Conservation (phyloP, 1,284 basidiomycete species). For the Rhodotorula sp. region DNA sequence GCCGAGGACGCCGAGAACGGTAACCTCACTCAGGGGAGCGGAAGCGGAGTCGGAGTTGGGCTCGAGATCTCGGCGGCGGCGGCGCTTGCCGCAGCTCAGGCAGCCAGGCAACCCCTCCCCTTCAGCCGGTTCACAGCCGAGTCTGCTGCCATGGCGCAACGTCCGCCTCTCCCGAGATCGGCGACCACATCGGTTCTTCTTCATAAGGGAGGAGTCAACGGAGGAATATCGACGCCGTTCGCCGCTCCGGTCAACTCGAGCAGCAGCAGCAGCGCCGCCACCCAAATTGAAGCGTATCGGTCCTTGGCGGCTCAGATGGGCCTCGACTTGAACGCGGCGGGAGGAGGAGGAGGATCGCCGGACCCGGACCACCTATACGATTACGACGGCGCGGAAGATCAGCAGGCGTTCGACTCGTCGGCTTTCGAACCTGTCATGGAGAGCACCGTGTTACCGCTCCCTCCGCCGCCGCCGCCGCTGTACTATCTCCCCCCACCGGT, state of each 20-base stretch:
- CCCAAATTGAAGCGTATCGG: not conserved
- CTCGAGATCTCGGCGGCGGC: not conserved
- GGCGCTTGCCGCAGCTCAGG: not conserved
- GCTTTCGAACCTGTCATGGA: not conserved
- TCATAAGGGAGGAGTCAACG: no score
- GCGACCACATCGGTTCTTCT: not conserved
- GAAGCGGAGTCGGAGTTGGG: not conserved
- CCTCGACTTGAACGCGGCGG: not conserved
- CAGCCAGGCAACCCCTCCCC: not conserved
- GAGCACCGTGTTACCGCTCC: not conserved
- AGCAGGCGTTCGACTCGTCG: not conserved
- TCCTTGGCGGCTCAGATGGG: not conserved
- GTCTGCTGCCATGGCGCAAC: no score
- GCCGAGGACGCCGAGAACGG: no score
- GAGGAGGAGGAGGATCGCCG: not conserved
- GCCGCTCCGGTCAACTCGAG: no score
- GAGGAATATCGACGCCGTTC: no score
- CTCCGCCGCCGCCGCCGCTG: not conserved
- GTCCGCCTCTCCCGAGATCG: not conserved
- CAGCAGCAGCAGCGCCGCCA: no score
- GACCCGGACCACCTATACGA: not conserved
- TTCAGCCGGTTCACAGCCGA: not conserved
- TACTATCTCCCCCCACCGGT: not conserved
- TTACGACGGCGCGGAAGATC: not conserved
- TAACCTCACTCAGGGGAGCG: no score